Evolutionary conservation across 306 rosid genomes (phyloP), one percentile per base, ranked within the genome.

Genomic region (Lathyrus oleraceus): DNA sequence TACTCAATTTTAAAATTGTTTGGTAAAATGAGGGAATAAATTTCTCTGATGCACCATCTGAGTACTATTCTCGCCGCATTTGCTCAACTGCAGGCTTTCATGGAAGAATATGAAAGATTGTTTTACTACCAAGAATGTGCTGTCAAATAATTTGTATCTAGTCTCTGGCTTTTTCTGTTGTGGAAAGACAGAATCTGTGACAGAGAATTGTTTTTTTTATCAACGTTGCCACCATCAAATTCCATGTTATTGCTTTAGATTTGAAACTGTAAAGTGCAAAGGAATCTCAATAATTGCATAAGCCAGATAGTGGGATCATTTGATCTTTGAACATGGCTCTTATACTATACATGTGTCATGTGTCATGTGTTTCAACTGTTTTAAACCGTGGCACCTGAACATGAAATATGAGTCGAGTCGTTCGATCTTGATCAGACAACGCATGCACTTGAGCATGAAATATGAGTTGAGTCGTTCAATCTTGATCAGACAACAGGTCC

Each of bases 301-400:
- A 63, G 67, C 65, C 79, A 67, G 36, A 67, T 62, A 61, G 40
- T 72, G 59, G 78, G 76, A 77, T 67, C 43, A 76, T 72, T 71
- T 71, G 75, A 64, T 49, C 21, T 28, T 20, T 58, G 64, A 40
- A 49, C 49, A 21, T 17, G 57, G 17, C 19, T 70, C 14, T 16
- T 42, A 4, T 17, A 30, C 61, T 43, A 44, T 10, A 21, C 27
- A 28, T 52, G 54, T 44, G 25, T 48, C 4, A 27, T 52, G 54
- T 45, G 25, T 49, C 5, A 32, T 49, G 62, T 23, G 62, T 53
- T 15, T 9, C 7, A 6, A 35, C 39, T 35, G 7, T 35, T 35
- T 35, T 7, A 35, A 35, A 35, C 7, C 0, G 39, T 10, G 10
- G 2, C 39, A 2, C 10, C 10, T 35, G 8, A 32, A 1, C 8